These are phyloP conservation scores for Scedosporium apiospermum DNA, from an alignment of 2,329 filamentous ascomycete genomes.

Conservation along the genomic window DNA sequence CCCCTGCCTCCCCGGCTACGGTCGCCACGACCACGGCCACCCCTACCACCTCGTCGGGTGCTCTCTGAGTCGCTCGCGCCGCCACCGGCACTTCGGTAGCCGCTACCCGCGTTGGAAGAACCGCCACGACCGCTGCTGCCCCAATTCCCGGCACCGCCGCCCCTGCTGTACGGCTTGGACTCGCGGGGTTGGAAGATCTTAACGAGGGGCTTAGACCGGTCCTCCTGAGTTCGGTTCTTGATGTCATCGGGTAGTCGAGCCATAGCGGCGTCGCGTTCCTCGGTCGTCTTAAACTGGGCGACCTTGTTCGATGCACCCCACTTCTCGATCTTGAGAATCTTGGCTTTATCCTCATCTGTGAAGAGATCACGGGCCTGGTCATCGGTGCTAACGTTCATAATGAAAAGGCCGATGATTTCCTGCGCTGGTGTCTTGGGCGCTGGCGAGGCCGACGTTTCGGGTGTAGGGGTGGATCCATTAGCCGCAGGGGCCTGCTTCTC, in stretches of 20 bases:
- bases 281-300: conserved; percentile 69
- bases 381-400: conserved; percentile 75
- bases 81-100: conserved; percentile 69
- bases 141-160: conserved; percentile 60
- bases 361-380: conserved; percentile 79
- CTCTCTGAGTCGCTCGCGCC: conserved; percentile 57
- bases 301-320: conserved; percentile 74
- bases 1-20: conserved; percentile 48
- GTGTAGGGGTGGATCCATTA: conserved; percentile 44
- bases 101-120: conserved; percentile 48
- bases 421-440: conserved; percentile 51
- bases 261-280: conserved; percentile 75
- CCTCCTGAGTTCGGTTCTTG: conserved; percentile 62
- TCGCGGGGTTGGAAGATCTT: conserved; percentile 72
- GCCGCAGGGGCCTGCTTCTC: conserved; percentile 43
- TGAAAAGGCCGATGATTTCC: conserved; percentile 75
- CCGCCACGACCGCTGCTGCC: conserved; percentile 57
- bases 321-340: conserved; percentile 72
- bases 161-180: conserved; percentile 42
- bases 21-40: conserved; percentile 41
- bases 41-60: conserved; percentile 45
- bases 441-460: conserved; percentile 46
- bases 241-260: conserved; percentile 64
- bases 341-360: conserved; percentile 69
- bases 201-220: conserved; percentile 70